Percentiles rank a stretch among this genome's conserved stretches.
Conservation (phyloP, 2,329 filamentous ascomycete species). For the Alternaria solani region DNA sequence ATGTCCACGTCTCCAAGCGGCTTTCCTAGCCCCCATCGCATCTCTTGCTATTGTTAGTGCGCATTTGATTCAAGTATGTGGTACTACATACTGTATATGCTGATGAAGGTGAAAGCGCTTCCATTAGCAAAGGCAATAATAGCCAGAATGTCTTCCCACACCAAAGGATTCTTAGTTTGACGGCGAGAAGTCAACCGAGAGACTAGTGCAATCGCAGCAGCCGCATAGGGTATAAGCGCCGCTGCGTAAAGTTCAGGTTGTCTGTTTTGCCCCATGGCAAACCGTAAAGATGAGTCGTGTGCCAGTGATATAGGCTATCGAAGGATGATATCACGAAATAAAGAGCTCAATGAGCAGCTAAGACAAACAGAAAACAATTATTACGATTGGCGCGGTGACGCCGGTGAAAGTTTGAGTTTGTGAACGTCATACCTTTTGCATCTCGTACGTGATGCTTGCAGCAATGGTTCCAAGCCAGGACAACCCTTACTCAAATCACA, state of each 20-base stretch:
- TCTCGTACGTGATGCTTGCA: not conserved
- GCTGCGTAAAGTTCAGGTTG: slow-evolving; percentile 31
- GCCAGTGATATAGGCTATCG: not conserved
- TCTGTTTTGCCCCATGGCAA: slow-evolving; percentile 23
- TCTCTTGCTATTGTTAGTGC: slow-evolving; percentile 25
- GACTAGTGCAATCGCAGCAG: slow-evolving; percentile 27
- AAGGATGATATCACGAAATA: not conserved
- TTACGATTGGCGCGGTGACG: not conserved
- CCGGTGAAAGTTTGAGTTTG: not conserved
- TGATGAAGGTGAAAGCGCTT: slow-evolving; percentile 32
- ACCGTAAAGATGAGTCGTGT: not conserved
- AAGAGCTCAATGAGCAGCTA: not conserved
- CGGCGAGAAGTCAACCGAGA: slow-evolving; percentile 26
- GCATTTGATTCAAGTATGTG: not conserved
- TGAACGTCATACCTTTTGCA: not conserved
- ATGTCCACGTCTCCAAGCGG: slow-evolving; percentile 24
- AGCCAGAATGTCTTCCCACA: slow-evolving; percentile 35
- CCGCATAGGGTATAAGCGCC: slow-evolving; percentile 29
- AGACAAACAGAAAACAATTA: too few relatives aligned
- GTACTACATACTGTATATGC: slow-evolving; percentile 28
- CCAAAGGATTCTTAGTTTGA: slow-evolving; percentile 21
- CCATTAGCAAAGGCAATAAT: slow-evolving; percentile 29
- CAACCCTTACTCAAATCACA: slow-evolving; percentile 2
- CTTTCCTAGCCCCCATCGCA: slow-evolving; percentile 34
- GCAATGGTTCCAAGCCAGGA: slow-evolving; percentile 2